Percentiles rank a stretch among this genome's conserved stretches.
Conservation (phyloP, 495 filamentous ascomycete species). For the Xeromyces bisporus region DNA sequence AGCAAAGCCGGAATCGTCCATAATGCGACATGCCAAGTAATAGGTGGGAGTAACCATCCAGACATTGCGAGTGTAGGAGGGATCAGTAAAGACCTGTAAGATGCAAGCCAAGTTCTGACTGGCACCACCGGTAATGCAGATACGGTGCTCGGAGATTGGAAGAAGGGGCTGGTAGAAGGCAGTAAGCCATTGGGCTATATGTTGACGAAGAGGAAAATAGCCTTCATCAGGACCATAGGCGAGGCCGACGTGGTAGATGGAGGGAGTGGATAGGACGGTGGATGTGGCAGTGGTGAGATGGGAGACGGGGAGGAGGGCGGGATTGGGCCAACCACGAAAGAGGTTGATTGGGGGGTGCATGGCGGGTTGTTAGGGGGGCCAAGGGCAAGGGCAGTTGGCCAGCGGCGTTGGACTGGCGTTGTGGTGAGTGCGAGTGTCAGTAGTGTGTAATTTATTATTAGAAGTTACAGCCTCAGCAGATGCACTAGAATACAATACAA, state of each 20-base stretch:
- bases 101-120: slow-evolving; percentile 58
- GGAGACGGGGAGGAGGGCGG: slow-evolving; percentile 47
- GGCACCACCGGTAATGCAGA: slow-evolving; percentile 71
- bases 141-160: slow-evolving; percentile 34
- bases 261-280: slow-evolving; percentile 38
- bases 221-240: slow-evolving; percentile 69
- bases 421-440: too few relatives aligned
- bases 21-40: slow-evolving; percentile 57
- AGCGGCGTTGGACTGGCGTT: too few relatives aligned
- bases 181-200: slow-evolving; percentile 53
- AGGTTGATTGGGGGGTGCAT: slow-evolving; percentile 55
- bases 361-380: too few relatives aligned
- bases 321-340: slow-evolving; percentile 53
- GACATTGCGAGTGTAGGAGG: slow-evolving; percentile 52
- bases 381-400: too few relatives aligned
- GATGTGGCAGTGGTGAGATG: slow-evolving; percentile 38
- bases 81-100: slow-evolving; percentile 61
- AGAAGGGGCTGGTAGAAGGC: slow-evolving; percentile 36
- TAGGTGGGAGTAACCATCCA: slow-evolving; percentile 75
- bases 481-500: too few relatives aligned
- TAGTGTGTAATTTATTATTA: too few relatives aligned
- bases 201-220: slow-evolving; percentile 43
- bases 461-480: too few relatives aligned
- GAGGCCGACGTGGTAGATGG: slow-evolving; percentile 39
- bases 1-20: slow-evolving; percentile 58